Evolutionary conservation across 2,329 filamentous ascomycete species (phyloP), one percentile per base, ranked within the genome.

Genomic region (Verticillium dahliae): DNA sequence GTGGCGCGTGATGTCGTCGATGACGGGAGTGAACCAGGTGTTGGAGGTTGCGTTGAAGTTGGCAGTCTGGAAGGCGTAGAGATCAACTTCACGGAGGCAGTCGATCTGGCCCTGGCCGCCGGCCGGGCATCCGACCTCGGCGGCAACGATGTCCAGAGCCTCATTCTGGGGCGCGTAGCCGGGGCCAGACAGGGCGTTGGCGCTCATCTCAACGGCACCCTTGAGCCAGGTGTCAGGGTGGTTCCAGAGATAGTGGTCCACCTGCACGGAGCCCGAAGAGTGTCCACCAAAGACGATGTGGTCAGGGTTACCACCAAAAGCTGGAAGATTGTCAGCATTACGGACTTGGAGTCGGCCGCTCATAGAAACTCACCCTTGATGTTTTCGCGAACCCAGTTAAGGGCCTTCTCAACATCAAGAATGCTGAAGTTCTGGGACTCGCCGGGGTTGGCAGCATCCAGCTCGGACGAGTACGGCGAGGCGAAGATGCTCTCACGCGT

Each of bases 201-300:
- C 76, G 56, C 74, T 76, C 76, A 78, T 77, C 67, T 78, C 67
- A 0, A 75, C 70, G 6, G 74, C 74, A 2, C 74, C 74, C 61
- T 62, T 74, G 45, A 76, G 72, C 68, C 70, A 76, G 11, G 72
- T 69, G 15, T 74, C 60, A 9, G 74, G 74, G 60, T 76, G 69
- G 63, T 76, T 76, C 74, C 74, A 78, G 18, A 78, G 72, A 61
- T 78, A 78, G 65, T 77, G 74, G 35, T 77, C 76, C 37, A 76
- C 74, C 18, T 75, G 73, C 9, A 74, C 73, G 34, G 65, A 64
- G 5, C 75, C 75, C 0, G 74, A 76, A 0, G 73, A 74, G 65
- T 76, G 73, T 1, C 77, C 77, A 56, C 78, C 78, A 5, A 79
- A 71, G n/a, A 79, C 76, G 2, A 80, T 74, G 59, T 76, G 77